phyloP scores from a whole-genome alignment of 352 stramenopile genomes.

The Phytophthora sp. region DNA sequence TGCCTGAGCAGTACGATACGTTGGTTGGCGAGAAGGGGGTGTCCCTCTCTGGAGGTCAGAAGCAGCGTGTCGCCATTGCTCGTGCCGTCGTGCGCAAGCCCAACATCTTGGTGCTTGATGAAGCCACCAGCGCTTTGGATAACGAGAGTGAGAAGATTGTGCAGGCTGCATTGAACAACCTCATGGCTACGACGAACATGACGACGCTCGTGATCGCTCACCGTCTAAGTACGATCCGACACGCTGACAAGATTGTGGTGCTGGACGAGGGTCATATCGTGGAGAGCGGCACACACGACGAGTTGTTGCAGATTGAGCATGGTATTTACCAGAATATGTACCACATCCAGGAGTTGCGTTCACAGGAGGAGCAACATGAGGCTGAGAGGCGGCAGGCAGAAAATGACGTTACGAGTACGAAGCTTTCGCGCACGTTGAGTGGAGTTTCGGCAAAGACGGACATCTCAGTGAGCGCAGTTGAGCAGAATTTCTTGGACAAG shows the following conservation, averaged over 20 bases:
- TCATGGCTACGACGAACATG: constrained; percentile 33
- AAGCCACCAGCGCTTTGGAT: constrained; percentile 64
- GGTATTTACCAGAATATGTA: constrained; percentile 83
- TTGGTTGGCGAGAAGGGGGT: constrained; percentile 60
- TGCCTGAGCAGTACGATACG: constrained; percentile 89
- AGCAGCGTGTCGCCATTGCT: constrained; percentile 65
- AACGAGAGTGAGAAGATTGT: constrained; percentile 41
- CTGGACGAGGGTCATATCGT: constrained; percentile 40
- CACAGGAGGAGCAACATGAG: constrained; percentile 1
- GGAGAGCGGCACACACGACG: constrained; percentile 44
- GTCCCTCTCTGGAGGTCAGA: constrained; percentile 79
- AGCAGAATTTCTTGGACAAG: constrained; percentile 33
- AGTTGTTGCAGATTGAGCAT: constrained; percentile 59
- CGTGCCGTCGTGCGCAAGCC: constrained; percentile 53
- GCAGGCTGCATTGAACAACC: constrained; percentile 28
- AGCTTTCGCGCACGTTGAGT: constrained; percentile 20
- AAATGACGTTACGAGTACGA: not conserved
- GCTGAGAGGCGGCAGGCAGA: not conserved
- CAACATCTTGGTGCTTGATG: constrained; percentile 64
- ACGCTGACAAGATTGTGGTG: constrained; percentile 53
- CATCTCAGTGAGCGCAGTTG: constrained; percentile 22
- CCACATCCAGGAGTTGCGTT: constrained; percentile 50
- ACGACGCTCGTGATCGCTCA: constrained; percentile 56
- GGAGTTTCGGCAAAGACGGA: constrained; percentile 26
- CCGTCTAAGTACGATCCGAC: constrained; percentile 49